phyloP scores from a whole-genome alignment of 345 rosid genomes.

The rapeseed (Brassica napus) region Da-Ae NC_063439.1:887501-888000 shows the following conservation, averaged over 20 bases:
- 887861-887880: slow-evolving; percentile 74
- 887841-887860: slow-evolving; percentile 49
- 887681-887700: slow-evolving; percentile 96
- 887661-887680: neutral
- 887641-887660: neutral
- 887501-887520: slow-evolving; percentile 22
- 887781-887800: slow-evolving; percentile 65
- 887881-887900: slow-evolving; percentile 54
- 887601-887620: slow-evolving; percentile 2
- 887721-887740: slow-evolving; percentile 83
- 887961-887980: too few species aligned
- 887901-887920: neutral
- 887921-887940: too few species aligned
- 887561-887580: slow-evolving; percentile 56
- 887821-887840: slow-evolving; percentile 73
- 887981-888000: too few species aligned
- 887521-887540: slow-evolving; percentile 27
- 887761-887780: slow-evolving; percentile 82
- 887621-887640: slow-evolving; percentile 25
- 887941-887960: too few species aligned
- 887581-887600: slow-evolving; percentile 60
- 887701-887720: slow-evolving; percentile 94
- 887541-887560: slow-evolving; percentile 37
- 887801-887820: slow-evolving; percentile 74
- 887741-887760: slow-evolving; percentile 79